Percentiles rank a stretch among this genome's conserved stretches.
phyloP scores from a whole-genome alignment of 2,329 filamentous ascomycete species.

The Drechslerella coelobrocha region DNA sequence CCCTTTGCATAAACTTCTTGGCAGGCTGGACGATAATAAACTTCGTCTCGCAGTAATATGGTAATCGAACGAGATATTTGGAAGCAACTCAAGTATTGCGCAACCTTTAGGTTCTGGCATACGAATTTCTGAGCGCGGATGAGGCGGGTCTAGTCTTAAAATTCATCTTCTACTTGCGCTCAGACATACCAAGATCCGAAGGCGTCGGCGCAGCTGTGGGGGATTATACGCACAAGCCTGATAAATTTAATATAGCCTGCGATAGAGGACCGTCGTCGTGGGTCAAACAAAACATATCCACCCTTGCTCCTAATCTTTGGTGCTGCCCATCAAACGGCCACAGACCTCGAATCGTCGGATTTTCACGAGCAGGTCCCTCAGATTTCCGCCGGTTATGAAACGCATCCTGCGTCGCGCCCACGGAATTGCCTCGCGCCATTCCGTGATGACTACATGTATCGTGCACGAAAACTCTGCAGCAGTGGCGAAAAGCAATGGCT shows the following conservation, averaged over 20 bases:
- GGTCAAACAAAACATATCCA: slow-evolving; percentile 16
- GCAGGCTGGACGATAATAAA: not conserved
- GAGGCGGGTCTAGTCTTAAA: slow-evolving; percentile 47
- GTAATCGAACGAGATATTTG: not conserved
- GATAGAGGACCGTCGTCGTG: slow-evolving; percentile 19
- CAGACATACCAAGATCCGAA: slow-evolving; percentile 51
- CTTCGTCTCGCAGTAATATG: not conserved
- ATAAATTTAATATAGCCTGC: slow-evolving; percentile 4
- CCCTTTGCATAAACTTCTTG: not conserved
- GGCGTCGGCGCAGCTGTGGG: slow-evolving; percentile 32
- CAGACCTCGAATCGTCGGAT: slow-evolving; percentile 29
- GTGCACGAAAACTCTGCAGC: not conserved
- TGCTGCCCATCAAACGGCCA: slow-evolving; percentile 46
- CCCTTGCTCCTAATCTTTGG: slow-evolving; percentile 32
- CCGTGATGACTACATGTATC: slow-evolving; percentile 19
- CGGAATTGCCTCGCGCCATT: slow-evolving; percentile 44
- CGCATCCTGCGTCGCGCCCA: slow-evolving; percentile 48
- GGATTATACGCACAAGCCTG: no score
- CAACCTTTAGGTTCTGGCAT: slow-evolving; percentile 26
- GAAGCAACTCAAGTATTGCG: slow-evolving; percentile 29
- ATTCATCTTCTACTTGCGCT: slow-evolving; percentile 31
- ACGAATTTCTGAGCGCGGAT: slow-evolving; percentile 23
- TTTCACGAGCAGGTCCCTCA: slow-evolving; percentile 14
- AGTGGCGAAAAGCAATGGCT: no score
- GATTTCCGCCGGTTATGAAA: slow-evolving; percentile 36